Base-by-base conservation (phyloP, 768 basidiomycete genomes). In the Royoungia palumana region DNA sequence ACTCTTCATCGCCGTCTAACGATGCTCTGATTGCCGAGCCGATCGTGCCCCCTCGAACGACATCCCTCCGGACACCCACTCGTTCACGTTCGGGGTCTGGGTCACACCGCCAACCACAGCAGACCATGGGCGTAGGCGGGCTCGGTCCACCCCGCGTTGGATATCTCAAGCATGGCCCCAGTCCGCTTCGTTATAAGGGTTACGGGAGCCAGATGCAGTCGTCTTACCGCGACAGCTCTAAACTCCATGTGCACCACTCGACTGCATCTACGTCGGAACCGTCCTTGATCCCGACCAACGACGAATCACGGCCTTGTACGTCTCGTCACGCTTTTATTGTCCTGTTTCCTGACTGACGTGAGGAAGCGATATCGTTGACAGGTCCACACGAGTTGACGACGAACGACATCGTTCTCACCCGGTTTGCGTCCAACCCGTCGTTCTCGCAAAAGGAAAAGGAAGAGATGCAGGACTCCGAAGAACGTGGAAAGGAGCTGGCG, bases 211-310 rank as follows among this genome's bases (percentile, higher is more conserved):
- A 69, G 32, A 56, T 63, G 53, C 70, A 71, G 37, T 68, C 73
- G 16, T 60, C 66, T 11, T 72, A 70, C 46, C 68, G 72, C 14
- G 75, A 75, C 22, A 58, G 58, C 14, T 59, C 71, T 24, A 75
- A 75, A 42, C 72, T 87, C 39, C 78, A 80, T 8, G 78, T 80
- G n/a, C 76, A 85, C 49, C 82, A 82, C 34, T 82, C 85, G 32
- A 80, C 78, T 6, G 87, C 88, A 40, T 89, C 85, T 41, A 85
- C 77, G 51, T 91, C 89, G 41, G 89, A 91, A 66, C 89, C 89
- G n/a, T 89, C 88, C 5, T 73, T 91, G 38, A 64, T 90, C 42
- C 75, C 82, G 20, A 42, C 60, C 25, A 71, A 71, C 32, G 79
- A 81, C 48, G 83, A 81, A 32, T 59, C 63, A 12, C 76, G 72